Evolutionary conservation across 2,329 filamentous ascomycete genomes (phyloP).

Genomic region (Aplosporella prunicola): DNA sequence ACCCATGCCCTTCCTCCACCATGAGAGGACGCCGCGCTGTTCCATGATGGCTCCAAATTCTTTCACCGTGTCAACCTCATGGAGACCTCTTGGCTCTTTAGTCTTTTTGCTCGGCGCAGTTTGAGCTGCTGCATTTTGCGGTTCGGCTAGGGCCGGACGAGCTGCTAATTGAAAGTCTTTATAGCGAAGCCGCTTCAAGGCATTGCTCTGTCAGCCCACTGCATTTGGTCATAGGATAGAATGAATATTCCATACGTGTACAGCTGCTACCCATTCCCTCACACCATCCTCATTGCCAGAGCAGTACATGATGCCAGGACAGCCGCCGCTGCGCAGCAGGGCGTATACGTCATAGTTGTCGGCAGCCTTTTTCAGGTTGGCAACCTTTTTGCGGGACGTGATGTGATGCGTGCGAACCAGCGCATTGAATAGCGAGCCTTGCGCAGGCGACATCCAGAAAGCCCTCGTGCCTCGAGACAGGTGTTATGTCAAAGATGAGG

Average conservation of each 20-base stretch:
- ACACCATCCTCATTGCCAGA: conserved; percentile 51
- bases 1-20: conserved; percentile 64
- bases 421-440: conserved; percentile 38
- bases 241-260: conserved; percentile 37
- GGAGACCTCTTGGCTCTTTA: conserved; percentile 26
- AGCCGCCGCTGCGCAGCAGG: conserved; percentile 56
- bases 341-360: conserved; percentile 52
- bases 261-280: conserved; percentile 53
- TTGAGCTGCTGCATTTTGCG: conserved; percentile 12
- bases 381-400: conserved; percentile 66
- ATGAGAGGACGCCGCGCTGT: conserved; percentile 46
- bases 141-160: conserved; percentile 38
- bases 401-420: conserved; percentile 74
- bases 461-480: background rate
- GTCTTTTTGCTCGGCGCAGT: background rate
- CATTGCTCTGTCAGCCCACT: background rate
- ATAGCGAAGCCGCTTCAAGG: conserved; percentile 46
- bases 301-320: conserved; percentile 71
- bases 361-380: conserved; percentile 54
- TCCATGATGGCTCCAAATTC: conserved; percentile 57
- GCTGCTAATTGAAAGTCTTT: conserved; percentile 61
- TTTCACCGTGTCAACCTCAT: conserved; percentile 54
- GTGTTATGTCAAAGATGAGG: background rate
- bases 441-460: conserved; percentile 10
- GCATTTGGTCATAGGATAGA: background rate